Evolutionary conservation across 2,329 filamentous ascomycete genomes (phyloP), one percentile per base, ranked within the genome.

Genomic region (Trichoderma sp.): DNA sequence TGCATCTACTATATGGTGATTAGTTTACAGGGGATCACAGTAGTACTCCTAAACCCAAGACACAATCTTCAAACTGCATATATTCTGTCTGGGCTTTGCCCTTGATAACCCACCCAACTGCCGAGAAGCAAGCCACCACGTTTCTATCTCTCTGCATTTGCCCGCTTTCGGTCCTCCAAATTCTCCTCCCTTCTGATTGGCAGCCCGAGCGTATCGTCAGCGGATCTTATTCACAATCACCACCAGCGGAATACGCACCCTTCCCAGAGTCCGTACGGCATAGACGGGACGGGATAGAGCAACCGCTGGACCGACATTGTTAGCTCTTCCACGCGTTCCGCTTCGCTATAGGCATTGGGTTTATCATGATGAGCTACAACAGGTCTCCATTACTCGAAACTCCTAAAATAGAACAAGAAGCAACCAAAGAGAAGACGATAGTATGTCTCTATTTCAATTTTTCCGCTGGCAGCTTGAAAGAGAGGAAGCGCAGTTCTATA

Each of bases 181-280:
- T 50, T 28, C 53, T 17, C 34, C 23, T 9, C 17, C 17, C 53
- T 34, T 47, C 53, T 28, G 65, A 68, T 68, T 68, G 65, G 53
- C 26, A 59, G 65, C 11, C 28, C 39, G 17, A 36, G 30, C 28
- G 20, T 23, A 9, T 17, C n/a, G 63, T 66, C 63, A 55, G 63
- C 63, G 23, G 63, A 53, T 55, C n/a, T 32, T n/a, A 1, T 3
- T 13, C 28, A 26, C 15, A 36, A 66, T 39, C n/a, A 34, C 15
- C 63, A 53, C 20, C 63, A 61, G 58, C 30, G 55, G 65, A 68
- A 59, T 68, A 47, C 65, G 53, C 34, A 68, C 39, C 26, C n/a
- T 68, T 20, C 57, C 65, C 65, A 53, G 53, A 68, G 8, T 59
- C 55, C 55, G 64, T 36, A 30, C 26, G 39, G 39, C 63, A 66